phyloP scores from a whole-genome alignment of 1,284 basidiomycete species.

The Athelia sp. region DNA sequence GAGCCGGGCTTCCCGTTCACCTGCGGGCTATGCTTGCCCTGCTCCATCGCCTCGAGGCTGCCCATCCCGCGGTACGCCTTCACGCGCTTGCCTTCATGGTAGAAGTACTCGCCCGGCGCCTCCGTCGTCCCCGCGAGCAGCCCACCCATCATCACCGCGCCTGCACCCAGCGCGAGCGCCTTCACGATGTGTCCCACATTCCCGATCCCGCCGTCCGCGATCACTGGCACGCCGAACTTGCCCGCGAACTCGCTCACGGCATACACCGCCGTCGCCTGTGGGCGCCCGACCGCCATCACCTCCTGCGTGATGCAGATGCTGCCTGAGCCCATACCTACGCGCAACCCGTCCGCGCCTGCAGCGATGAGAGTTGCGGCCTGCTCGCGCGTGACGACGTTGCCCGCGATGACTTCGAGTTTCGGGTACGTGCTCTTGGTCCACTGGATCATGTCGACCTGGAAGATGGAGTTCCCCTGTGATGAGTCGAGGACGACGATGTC shows the following conservation, averaged over 20 bases:
- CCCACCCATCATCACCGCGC: constrained; percentile 99
- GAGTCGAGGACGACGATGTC: constrained; percentile 97
- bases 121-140: constrained; percentile 95
- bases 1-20: constrained; percentile 28
- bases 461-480: constrained; percentile 94
- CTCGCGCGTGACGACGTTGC: constrained; percentile 97
- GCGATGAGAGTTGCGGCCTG: constrained; percentile 93
- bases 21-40: constrained; percentile 51
- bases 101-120: constrained; percentile 98
- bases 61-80: constrained; percentile 99
- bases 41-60: constrained; percentile 91
- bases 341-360: constrained; percentile 92
- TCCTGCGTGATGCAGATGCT: constrained; percentile 99
- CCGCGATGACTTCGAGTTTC: constrained; percentile 88
- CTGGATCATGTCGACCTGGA: constrained; percentile 91
- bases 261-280: constrained; percentile 95
- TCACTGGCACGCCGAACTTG: constrained; percentile 94
- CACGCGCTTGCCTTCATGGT: constrained; percentile 97
- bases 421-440: constrained; percentile 92
- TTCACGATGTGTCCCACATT: constrained; percentile 99
- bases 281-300: constrained; percentile 99
- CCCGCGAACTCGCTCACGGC: constrained; percentile 91
- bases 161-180: constrained; percentile 89
- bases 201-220: constrained; percentile 95
- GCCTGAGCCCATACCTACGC: constrained; percentile 96